Evolutionary conservation across 148 eudicot species (phyloP).

Genomic region (Gaultheria prostrata): DNA sequence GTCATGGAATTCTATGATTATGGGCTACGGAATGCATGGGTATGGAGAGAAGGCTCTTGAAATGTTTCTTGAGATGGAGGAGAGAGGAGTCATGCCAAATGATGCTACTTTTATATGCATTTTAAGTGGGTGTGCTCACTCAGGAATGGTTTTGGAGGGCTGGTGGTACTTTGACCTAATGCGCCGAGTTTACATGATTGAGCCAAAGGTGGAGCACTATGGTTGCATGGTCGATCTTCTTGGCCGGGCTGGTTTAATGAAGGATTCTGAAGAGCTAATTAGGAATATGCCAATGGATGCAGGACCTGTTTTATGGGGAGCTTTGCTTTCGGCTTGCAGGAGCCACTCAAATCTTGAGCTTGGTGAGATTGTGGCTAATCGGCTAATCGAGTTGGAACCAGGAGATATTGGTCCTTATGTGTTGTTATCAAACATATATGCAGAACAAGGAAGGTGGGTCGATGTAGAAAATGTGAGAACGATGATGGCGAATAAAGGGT

Average conservation of each 20-base stretch:
- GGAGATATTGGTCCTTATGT: conserved; percentile 48
- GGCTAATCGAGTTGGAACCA: conserved; percentile 44
- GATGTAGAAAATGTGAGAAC: conserved; percentile 49
- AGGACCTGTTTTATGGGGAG: conserved; percentile 49
- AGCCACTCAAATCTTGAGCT: conserved; percentile 43
- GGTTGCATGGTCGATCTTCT: conserved; percentile 64
- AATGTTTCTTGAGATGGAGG: conserved; percentile 40
- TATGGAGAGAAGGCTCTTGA: conserved; percentile 42
- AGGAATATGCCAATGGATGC: conserved; percentile 34
- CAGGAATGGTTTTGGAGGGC: conserved; percentile 58
- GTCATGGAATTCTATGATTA: conserved; percentile 42
- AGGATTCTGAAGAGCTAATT: conserved; percentile 36
- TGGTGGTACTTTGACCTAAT: conserved; percentile 64
- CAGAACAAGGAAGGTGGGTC: conserved; percentile 50
- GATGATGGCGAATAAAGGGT: conserved; percentile 40
- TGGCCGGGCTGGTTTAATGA: conserved; percentile 41
- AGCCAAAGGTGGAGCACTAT: conserved; percentile 56
- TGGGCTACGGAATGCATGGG: conserved; percentile 59
- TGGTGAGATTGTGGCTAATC: conserved; percentile 48
- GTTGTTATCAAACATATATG: conserved; percentile 54
- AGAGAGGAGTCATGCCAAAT: conserved; percentile 40
- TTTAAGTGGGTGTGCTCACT: conserved; percentile 50
- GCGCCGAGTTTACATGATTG: conserved; percentile 44
- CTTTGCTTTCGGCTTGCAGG: conserved; percentile 54
- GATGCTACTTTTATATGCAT: conserved; percentile 47